Base-by-base conservation (phyloP, 108 stramenopile genomes). In the Fragilaria radians region DNA sequence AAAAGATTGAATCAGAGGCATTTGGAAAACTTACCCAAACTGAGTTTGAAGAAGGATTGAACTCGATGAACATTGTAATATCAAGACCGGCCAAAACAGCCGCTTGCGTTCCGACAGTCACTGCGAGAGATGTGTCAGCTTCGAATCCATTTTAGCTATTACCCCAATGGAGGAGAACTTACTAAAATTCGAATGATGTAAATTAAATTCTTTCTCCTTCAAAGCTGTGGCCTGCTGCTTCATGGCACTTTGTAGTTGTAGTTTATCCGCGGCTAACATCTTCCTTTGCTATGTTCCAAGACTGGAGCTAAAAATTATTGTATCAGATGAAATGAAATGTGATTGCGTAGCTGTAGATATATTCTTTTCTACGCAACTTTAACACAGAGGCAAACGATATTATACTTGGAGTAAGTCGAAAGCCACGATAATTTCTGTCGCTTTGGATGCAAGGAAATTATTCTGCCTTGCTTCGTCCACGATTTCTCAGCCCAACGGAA, bases 11-110 rank as follows among this genome's bases (percentile, higher is more conserved):
- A n/a, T n/a, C n/a, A n/a, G n/a, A n/a, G n/a, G n/a, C n/a, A n/a
- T n/a, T 42, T 14, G 7, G 36, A 42, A 11, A 11, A 11, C 80
- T 53, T 74, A 82, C 85, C 91, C 91, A 93, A 27, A 71, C 73
- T 0, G 58, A 46, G 57, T 88, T 80, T 1, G 54, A 26, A 1
- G 87, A 77, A 3, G 86, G 85, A 66, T 77, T 74, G 58, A 94
- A 91, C 72, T 91, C 93, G 57, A 95, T 91, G 65, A 95, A 89
- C 90, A 91, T 90, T 45, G 94, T 95, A 36, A 91, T 78, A 59
- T 91, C 88, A n/a, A 91, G 63, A 28, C 88, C 88, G 11, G 94
- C 89, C 57, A 95, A 67, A 0, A 95, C 89, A 21, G 94, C 90
- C 5, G 90, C 90, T 62, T 91, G 90, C 32, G 94, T 95, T 1